Base-by-base conservation (phyloP, 108 stramenopile species). In the Skeletonema grethae region DNA sequence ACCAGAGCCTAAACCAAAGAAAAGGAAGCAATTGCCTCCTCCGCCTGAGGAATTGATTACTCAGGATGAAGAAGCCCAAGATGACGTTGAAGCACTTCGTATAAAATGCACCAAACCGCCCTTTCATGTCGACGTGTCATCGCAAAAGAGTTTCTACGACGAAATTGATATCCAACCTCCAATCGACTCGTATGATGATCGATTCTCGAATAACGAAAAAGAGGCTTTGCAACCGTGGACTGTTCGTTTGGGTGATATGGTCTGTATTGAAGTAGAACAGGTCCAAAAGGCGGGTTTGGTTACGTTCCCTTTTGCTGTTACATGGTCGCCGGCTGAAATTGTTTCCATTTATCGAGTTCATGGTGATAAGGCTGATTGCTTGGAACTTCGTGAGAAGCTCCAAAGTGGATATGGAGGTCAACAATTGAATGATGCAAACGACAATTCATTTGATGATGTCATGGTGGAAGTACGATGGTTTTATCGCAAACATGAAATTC, bases 401-500 rank as follows among this genome's bases (percentile, higher is more conserved):
- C 35, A 18, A 13, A 71, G 41, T 39, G 22, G n/a, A n/a, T n/a
- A n/a, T n/a, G n/a, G 70, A 1, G 29, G n/a, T 20, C 55, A 16
- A 55, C 29, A 45, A 24, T 53, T 45, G 67, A 53, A 53, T 16
- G 59, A 7, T 22, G 18, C 6, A 12, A 18, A 20, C 9, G 48
- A 30, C 5, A 11, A 16, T 9, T n/a, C 16, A 55, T 57, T 39
- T 46, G 55, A 84, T 13, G 48, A 85, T 16, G 48, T 87, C 3
- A 56, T 61, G 53, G 53, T 90, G 5, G 91, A 95, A 73, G 72
- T 95, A 5, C 78, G 94, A 18, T 95, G 91, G 94, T 78, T 89
- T 50, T 95, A 90, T 50, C 75, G 87, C 22, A 48, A 59, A 0
- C 48, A 76, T 24, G 94, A 95, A 50, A 65, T 94, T 39, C 80